Conservation (phyloP, 2,329 filamentous ascomycete species). For the Scedosporium minutisporum region DNA sequence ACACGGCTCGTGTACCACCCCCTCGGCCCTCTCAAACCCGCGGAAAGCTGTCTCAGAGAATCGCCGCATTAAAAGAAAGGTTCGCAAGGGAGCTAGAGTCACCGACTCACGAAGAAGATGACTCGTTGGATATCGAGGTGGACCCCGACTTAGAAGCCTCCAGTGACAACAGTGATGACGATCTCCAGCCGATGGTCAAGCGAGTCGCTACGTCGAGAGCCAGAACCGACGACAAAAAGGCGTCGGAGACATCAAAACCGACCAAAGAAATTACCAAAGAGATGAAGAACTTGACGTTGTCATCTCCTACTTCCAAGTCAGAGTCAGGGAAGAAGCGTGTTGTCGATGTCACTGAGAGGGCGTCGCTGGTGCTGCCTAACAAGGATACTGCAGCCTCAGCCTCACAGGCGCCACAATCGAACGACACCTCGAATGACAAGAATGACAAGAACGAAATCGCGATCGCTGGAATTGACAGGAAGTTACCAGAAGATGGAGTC, state of each 20-base stretch:
- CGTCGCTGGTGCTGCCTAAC: neutral
- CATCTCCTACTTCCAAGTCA: neutral
- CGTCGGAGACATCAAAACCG: neutral
- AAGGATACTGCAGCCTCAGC: neutral
- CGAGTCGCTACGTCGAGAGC: neutral
- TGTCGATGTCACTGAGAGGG: neutral
- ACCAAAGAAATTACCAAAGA: neutral
- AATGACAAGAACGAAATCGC: neutral
- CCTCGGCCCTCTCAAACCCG: neutral
- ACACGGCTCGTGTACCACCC: neutral
- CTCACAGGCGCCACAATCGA: neutral
- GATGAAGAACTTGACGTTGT: neutral
- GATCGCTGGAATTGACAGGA: neutral
- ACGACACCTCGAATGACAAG: neutral
- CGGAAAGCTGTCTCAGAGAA: slow-evolving; percentile 7
- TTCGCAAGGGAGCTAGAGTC: slow-evolving; percentile 3
- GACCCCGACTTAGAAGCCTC: neutral
- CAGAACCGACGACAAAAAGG: neutral
- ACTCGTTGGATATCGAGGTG: neutral
- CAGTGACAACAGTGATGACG: neutral
- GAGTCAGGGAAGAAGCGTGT: neutral
- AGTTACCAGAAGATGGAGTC: neutral
- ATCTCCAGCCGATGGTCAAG: neutral
- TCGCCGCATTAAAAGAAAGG: slow-evolving; percentile 2
- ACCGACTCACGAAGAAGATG: neutral